A percentile compares a stretch with the other conserved stretches of the same genome.
Conservation (phyloP, 768 basidiomycete species). For the Trametes coccinea region DNA sequence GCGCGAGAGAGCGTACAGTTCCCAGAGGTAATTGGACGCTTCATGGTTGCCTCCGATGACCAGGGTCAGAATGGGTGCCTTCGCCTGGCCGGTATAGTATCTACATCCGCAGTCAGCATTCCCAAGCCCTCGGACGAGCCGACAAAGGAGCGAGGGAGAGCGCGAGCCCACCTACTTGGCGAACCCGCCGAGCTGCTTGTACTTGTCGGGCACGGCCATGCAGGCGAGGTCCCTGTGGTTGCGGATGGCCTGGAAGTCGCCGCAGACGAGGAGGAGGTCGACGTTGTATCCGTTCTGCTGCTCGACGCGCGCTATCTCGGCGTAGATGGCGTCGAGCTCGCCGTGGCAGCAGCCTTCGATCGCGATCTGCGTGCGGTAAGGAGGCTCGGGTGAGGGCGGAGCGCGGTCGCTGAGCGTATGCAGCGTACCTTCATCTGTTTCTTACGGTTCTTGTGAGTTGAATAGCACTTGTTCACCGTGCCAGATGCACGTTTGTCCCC, state of each 20-base stretch:
- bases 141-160: background rate
- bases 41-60: slow-evolving; percentile 99
- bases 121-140: background rate
- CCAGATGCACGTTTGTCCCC: no score
- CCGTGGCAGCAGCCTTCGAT: slow-evolving; percentile 97
- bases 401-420: no score
- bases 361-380: slow-evolving; percentile 56
- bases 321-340: slow-evolving; percentile 85
- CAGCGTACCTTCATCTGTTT: slow-evolving; percentile 7
- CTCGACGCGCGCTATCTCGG: slow-evolving; percentile 65
- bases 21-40: slow-evolving; percentile 95
- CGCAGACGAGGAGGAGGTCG: slow-evolving; percentile 88
- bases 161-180: slow-evolving; percentile 55
- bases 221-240: slow-evolving; percentile 83
- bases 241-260: slow-evolving; percentile 93
- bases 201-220: slow-evolving; percentile 92
- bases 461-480: no score
- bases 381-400: background rate
- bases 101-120: slow-evolving; percentile 35
- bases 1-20: slow-evolving; percentile 59
- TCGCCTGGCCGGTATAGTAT: slow-evolving; percentile 83
- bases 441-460: no score
- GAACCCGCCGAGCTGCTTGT: slow-evolving; percentile 81
- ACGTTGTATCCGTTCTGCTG: slow-evolving; percentile 61
- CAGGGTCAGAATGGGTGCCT: slow-evolving; percentile 86